Conservation (phyloP, 495 filamentous ascomycete genomes). For the Entonaema liquescens region DNA sequence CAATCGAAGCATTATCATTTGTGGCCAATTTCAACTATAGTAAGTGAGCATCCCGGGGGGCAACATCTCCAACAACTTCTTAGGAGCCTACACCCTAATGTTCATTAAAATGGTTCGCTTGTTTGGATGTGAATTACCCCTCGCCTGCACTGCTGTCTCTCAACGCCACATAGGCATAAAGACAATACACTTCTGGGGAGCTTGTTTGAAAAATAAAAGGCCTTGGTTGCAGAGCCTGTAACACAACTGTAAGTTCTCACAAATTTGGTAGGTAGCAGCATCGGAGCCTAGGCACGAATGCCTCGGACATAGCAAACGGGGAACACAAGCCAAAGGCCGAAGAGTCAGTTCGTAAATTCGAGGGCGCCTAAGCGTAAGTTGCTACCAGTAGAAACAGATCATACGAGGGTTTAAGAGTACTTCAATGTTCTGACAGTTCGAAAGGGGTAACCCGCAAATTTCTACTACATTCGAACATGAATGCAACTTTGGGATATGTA, state of each 20-base stretch:
- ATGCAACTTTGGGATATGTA: background rate
- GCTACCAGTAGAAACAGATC: background rate
- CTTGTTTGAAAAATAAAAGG: background rate
- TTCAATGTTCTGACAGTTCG: background rate
- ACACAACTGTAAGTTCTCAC: background rate
- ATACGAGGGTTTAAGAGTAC: background rate
- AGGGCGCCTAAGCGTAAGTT: background rate
- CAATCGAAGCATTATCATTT: background rate
- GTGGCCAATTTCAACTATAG: background rate
- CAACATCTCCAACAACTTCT: background rate
- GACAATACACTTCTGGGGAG: background rate
- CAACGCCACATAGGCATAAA: background rate
- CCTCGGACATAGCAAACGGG: constrained; percentile 27
- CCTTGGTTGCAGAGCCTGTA: background rate
- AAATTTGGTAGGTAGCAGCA: constrained; percentile 1
- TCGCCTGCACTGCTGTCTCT: background rate
- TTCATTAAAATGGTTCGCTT: background rate
- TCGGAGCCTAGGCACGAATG: constrained; percentile 18
- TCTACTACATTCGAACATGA: background rate
- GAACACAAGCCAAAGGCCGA: constrained; percentile 16
- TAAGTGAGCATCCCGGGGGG: background rate
- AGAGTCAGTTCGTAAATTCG: constrained; percentile 23
- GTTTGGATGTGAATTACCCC: background rate
- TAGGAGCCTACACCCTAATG: background rate
- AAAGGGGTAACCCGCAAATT: background rate